phyloP scores from a whole-genome alignment of 2,329 filamentous ascomycete genomes.

The Paecilomyces niveus region DNA sequence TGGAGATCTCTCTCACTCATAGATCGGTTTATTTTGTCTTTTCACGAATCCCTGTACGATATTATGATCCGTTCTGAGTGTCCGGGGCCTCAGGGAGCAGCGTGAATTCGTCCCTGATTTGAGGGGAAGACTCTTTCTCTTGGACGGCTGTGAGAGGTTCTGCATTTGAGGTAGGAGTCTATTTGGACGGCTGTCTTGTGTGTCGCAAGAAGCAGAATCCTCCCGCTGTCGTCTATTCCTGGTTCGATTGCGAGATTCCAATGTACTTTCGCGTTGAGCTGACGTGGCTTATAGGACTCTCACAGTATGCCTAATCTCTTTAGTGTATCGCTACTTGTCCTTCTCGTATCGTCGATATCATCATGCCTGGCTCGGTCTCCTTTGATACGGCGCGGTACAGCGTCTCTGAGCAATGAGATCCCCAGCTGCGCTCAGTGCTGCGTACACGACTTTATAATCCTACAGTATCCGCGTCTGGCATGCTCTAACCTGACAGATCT shows the following conservation, averaged over 20 bases:
- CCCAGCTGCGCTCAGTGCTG: slow-evolving; percentile 56
- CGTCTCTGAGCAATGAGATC: slow-evolving; percentile 37
- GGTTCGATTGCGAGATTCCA: not conserved
- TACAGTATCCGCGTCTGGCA: slow-evolving; percentile 47
- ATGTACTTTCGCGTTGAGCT: slow-evolving; percentile 9
- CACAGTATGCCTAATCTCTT: slow-evolving; percentile 29
- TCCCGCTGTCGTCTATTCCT: not conserved
- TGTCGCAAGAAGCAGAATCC: not conserved
- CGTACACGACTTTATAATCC: slow-evolving; percentile 55
- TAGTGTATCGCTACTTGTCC: slow-evolving; percentile 18
- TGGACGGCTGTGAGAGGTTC: not conserved
- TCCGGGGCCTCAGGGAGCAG: slow-evolving; percentile 5
- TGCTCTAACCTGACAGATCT: slow-evolving; percentile 50
- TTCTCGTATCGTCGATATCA: slow-evolving; percentile 15
- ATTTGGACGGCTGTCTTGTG: not conserved
- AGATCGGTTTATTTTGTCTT: not conserved
- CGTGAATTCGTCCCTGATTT: slow-evolving; percentile 2
- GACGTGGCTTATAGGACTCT: slow-evolving; percentile 12
- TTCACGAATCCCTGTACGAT: not conserved
- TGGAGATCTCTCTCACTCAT: not conserved
- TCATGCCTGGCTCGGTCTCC: slow-evolving; percentile 16
- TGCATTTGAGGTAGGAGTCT: not conserved
- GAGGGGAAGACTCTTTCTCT: slow-evolving; percentile 7
- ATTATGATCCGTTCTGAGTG: slow-evolving; percentile 7
- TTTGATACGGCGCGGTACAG: slow-evolving; percentile 9